Percentiles rank a stretch among this genome's conserved stretches.
phyloP scores from a whole-genome alignment of 306 rosid genomes.

The Lathyrus aphaca region DNA sequence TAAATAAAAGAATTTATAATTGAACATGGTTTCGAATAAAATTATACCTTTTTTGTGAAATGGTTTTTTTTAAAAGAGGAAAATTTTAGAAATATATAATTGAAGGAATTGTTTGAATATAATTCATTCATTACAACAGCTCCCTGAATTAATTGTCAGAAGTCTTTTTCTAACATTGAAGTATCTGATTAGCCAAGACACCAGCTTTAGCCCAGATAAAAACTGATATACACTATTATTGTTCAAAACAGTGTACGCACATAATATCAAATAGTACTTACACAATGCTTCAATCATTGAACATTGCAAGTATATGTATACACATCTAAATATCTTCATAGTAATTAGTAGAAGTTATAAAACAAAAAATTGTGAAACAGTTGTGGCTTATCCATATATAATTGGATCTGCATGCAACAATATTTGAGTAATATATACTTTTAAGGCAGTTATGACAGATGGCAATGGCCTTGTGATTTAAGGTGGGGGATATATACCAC shows the following conservation, averaged over 20 bases:
- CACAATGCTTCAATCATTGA: conserved; percentile 28
- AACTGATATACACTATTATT: conserved; percentile 45
- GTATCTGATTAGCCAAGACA: conserved; percentile 37
- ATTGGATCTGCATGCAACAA: conserved; percentile 8
- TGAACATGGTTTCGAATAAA: no score
- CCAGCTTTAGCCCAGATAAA: conserved; percentile 51
- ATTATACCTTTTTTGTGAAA: no score
- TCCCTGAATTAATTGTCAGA: conserved; percentile 16
- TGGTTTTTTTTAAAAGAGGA: no score
- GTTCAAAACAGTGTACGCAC: conserved; percentile 24
- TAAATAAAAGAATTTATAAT: no score
- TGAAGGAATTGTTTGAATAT: not conserved
- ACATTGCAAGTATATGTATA: not conserved
- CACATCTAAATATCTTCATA: conserved; percentile 3
- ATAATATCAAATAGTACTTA: conserved; percentile 17
- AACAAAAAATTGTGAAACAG: not conserved
- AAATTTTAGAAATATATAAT: not conserved
- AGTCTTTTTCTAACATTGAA: conserved; percentile 43
- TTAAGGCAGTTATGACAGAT: not conserved
- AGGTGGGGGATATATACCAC: conserved; percentile 7
- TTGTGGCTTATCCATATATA: not conserved
- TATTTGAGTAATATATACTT: conserved; percentile 11
- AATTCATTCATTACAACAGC: not conserved
- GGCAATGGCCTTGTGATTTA: conserved; percentile 15
- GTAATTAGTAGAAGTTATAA: not conserved